phyloP scores from a whole-genome alignment of 257 asterid species.

The Solanum infundibuliforme region DNA sequence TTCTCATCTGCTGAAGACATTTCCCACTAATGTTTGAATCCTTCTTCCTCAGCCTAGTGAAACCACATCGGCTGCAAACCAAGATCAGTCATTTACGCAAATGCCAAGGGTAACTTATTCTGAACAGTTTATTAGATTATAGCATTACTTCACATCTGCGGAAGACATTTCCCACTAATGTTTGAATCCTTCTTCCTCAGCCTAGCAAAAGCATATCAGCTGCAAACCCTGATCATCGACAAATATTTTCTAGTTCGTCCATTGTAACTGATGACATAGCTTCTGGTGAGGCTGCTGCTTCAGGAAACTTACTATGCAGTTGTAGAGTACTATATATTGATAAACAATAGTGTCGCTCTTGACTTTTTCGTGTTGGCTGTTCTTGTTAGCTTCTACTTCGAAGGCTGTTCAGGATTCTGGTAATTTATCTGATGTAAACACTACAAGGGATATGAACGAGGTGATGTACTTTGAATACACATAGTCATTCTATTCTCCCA shows the following conservation, averaged over 20 bases:
- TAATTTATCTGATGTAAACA: conserved; percentile 7
- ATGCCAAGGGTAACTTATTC: conserved; percentile 20
- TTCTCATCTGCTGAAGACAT: too few species aligned
- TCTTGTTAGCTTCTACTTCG: conserved; percentile 9
- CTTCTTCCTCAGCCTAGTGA: too few species aligned
- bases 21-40: too few species aligned
- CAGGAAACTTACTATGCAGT: background rate
- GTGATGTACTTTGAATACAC: conserved; percentile 18
- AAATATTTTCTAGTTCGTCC: conserved; percentile 4
- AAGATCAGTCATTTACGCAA: conserved; percentile 9
- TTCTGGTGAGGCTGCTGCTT: conserved; percentile 13
- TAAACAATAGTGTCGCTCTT: background rate
- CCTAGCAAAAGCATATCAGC: background rate
- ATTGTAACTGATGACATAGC: conserved; percentile 5
- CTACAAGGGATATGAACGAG: conserved; percentile 22
- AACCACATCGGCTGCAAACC: too few species aligned
- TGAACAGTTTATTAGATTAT: background rate
- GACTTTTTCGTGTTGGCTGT: background rate
- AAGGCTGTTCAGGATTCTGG: conserved; percentile 13
- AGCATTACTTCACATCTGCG: background rate
- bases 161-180: background rate
- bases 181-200: conserved; percentile 17
- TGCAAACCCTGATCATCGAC: conserved; percentile 1
- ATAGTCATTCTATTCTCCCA: background rate
- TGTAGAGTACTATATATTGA: conserved; percentile 10